Evolutionary conservation across 1,284 basidiomycete genomes (phyloP).

Genomic region (Microbotryomycetes sp.): DNA sequence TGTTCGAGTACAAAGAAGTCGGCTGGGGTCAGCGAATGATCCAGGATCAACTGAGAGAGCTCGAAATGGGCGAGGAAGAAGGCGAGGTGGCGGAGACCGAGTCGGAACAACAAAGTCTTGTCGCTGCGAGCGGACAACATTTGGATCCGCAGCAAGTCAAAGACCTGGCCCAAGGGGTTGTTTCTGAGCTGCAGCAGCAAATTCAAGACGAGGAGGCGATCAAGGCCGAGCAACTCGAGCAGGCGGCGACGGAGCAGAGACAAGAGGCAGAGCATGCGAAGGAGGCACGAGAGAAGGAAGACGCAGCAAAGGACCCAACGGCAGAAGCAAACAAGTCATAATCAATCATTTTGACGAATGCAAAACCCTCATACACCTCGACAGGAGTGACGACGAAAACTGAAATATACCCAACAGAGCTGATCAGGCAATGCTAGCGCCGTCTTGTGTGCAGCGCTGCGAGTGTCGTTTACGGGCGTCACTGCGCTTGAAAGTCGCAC

Average conservation of each 20-base stretch:
- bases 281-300: background rate
- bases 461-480: too few species aligned
- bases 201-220: background rate
- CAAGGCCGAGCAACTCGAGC: background rate
- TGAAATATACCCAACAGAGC: too few species aligned
- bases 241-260: background rate
- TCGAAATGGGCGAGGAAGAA: conserved; percentile 8
- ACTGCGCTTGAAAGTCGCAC: too few species aligned
- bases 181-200: background rate
- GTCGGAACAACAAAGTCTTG: background rate
- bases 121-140: background rate
- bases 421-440: too few species aligned
- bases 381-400: too few species aligned
- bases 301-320: background rate
- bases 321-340: background rate
- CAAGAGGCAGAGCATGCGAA: background rate
- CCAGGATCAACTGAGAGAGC: background rate
- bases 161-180: background rate
- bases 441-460: too few species aligned
- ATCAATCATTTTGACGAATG: too few species aligned
- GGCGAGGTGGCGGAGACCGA: background rate
- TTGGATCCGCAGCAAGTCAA: background rate
- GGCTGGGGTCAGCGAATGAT: conserved; percentile 42
- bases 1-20: conserved; percentile 65
- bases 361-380: too few species aligned